Evolutionary conservation across 805 yeast genomes (phyloP), one percentile per base, ranked within the genome.

Genomic region (Maudiozyma barnettii): DNA sequence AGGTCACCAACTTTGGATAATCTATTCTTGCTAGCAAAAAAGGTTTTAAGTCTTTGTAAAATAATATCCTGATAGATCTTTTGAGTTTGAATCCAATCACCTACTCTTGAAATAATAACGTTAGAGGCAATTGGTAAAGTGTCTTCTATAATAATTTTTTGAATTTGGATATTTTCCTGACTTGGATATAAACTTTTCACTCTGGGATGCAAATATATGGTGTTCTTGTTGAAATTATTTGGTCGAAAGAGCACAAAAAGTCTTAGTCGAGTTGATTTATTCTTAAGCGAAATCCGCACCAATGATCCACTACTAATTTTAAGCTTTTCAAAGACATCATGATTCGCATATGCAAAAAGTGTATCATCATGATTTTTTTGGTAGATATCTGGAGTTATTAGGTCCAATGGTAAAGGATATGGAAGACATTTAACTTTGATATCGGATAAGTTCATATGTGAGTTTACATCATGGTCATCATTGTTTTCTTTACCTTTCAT

Each of bases 1-100:
- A 81, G 59, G 58, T 88, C 96, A 33, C 77, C 80, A n/a, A 70
- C 61, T 16, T 70, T 68, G 1, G 90, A 77, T 2, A 87, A 69
- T 48, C 95, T 75, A 26, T 72, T 64, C 22, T 70, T 68, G 0
- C 67, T 58, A 51, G 82, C 83, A 56, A 91, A 84, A 49, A 78
- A 74, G 0, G 73, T 55, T 59, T 84, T 77, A 53, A 87, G 66
- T 45, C 82, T 79, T 13, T 78, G 65, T 45, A 82, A 68, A 55
- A 86, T 58, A 7, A 58, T 45, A 39, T 54, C 55, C 48, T 64
- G 65, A 41, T 51, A 60, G 2, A 39, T 20, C 44, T 56, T 62
- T 47, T 64, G 67, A 12, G 59, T 48, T 39, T 63, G 64, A 39
- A 48, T 33, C 55, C 56, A 55, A 40, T 54, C 46, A 1, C 64